phyloP scores from a whole-genome alignment of 768 basidiomycete species.

The Royoungia palumana region DNA sequence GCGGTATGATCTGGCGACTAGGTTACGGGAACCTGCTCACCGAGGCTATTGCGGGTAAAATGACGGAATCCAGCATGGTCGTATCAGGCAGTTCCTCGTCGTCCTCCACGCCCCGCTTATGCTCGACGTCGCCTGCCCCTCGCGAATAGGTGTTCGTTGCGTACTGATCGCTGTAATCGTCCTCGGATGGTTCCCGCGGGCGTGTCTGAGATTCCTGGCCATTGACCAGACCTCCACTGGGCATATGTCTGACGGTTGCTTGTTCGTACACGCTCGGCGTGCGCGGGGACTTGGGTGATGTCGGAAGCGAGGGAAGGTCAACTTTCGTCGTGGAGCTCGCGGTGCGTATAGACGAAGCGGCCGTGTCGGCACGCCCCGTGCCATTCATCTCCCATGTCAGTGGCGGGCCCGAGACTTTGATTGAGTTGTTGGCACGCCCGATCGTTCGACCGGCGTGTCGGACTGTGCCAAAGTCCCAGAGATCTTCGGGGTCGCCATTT shows the following conservation, averaged over 20 bases:
- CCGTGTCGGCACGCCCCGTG: constrained; percentile 38
- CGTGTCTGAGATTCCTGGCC: constrained; percentile 25
- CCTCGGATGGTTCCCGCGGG: constrained; percentile 54
- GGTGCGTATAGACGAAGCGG: constrained; percentile 35
- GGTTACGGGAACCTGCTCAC: constrained; percentile 45
- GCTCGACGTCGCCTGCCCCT: constrained; percentile 38
- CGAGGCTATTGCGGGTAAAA: constrained; percentile 93
- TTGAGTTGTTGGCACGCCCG: constrained; percentile 56
- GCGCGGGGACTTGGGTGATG: constrained; percentile 35
- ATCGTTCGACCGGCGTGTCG: constrained; percentile 71
- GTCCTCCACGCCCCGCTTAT: constrained; percentile 45
- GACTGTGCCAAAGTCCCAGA: constrained; percentile 98
- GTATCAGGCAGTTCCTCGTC: constrained; percentile 65
- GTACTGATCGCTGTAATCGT: constrained; percentile 61
- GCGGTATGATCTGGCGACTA: constrained; percentile 5
- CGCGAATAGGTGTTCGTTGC: constrained; percentile 43
- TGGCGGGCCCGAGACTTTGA: constrained; percentile 61
- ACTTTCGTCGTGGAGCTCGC: constrained; percentile 50
- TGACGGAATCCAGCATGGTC: constrained; percentile 94
- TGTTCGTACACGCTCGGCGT: constrained; percentile 46
- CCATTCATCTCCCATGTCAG: constrained; percentile 81
- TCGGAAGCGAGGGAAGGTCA: constrained; percentile 60
- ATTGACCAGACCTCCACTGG: constrained; percentile 28
- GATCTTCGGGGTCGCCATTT: constrained; percentile 66
- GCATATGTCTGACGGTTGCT: constrained; percentile 66